Base-by-base conservation (phyloP, 129 eudicot species). In the Scalesia atractyloides region DNA sequence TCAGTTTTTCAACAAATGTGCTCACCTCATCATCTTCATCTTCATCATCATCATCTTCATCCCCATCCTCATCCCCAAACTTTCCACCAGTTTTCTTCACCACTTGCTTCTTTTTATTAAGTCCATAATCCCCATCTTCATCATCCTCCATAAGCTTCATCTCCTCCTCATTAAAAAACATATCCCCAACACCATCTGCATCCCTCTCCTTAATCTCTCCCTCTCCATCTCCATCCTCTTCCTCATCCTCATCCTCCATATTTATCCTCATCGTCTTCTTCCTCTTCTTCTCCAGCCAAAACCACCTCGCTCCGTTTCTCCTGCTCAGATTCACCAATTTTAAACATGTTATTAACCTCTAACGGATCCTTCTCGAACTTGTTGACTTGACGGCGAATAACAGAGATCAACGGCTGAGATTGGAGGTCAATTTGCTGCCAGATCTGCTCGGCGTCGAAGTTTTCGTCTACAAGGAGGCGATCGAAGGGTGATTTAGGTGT, bases 351-450 rank as follows among this genome's bases (percentile, higher is more conserved):
- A 36, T 66, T 44, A 64, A 63, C 76, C 69, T 84, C 80, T 39
- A 60, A 73, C 8, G 92, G 89, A 70, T 79, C 78, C 64, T 82
- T 89, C 80, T 92, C 95, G 17, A 90, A 86, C 18, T 68, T 66
- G 68, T 69, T 84, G 1, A 93, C 70, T 15, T 93, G 89, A 30
- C 91, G 86, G 11, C 83, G 75, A 17, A 93, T 68, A 7, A 71
- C 62, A 13, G 88, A 72, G 24, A 93, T 66, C 69, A 90, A 68
- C 6, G 96, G 91, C 87, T 90, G 85, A 0, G 96, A 72, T 57
- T 89, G 97, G 24, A 90, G 82, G 73, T 93, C 97, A 61, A 93
- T 90, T 62, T 93, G 98, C 87, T 90, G 97, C 97, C 97, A 93
- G 63, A 93, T 87, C 76, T 93, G 98, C 70, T 93, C 98, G 14